Evolutionary conservation across 1,284 basidiomycete genomes (phyloP), one percentile per base, ranked within the genome.

Genomic region (Tilletia horrida): DNA sequence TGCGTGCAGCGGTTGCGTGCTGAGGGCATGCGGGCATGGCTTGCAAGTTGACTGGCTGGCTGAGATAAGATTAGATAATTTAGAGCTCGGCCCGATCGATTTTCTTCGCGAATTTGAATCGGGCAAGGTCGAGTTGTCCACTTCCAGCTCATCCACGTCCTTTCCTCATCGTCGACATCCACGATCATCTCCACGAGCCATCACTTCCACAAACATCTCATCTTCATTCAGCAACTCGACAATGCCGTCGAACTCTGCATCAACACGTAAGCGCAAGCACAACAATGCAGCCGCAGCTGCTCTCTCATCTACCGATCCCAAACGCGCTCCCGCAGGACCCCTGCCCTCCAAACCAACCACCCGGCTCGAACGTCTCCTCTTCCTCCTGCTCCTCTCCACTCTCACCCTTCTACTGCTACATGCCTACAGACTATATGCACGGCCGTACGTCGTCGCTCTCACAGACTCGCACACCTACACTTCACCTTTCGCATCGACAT

Each of bases 371-470:
- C 55, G 55, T 21, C 29, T 59, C 13, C 55, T 59, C 31, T 35
- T 40, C 55, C 55, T 59, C 55, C 27, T 59, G 27, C 29, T 59
- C 29, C 55, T 59, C 55, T 59, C 55, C 55, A 31, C 55, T 16
- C 55, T 59, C 55, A 18, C 29, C 55, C 55, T 59, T 29, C 55
- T 59, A 16, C 35, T 29, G 11, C 29, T 59, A 9, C 55, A 59
- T 29, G 55, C 55, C 6, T 59, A 59, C 55, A 25, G 55, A 14
- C 55, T 59, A 25, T 59, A 59, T 14, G 55, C 55, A 3, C 55
- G 55, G 11, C 55, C 55, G 1, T 59, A 59, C 29, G 29, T 59
- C 27, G 9, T 13, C 14, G 55, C 55, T 11, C 55, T 59, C 7
- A 40, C 55, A n/a, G 18, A 18, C 55, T 35, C 55, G 18, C 27